A percentile compares a stretch with the other conserved stretches of the same genome.
Conservation (phyloP, 352 stramenopile species). For the Phytophthora pini region DNA sequence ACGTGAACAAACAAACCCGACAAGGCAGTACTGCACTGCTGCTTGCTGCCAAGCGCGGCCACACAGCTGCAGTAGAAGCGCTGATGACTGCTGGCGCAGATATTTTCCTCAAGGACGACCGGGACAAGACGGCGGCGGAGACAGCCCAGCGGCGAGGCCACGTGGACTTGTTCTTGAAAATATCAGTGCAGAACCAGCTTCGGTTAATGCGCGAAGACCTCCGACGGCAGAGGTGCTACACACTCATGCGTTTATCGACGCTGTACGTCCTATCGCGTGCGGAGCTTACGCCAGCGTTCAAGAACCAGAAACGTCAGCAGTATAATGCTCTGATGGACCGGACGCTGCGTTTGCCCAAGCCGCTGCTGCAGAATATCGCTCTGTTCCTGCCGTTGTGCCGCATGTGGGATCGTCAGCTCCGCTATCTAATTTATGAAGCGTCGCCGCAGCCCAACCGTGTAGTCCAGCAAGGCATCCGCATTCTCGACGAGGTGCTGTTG, state of each 20-base stretch:
- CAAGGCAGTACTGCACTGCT: slow-evolving; percentile 89
- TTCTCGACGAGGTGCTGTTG: slow-evolving; percentile 85
- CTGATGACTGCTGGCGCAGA: slow-evolving; percentile 83
- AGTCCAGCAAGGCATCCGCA: slow-evolving; percentile 79
- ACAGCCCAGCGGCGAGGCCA: slow-evolving; percentile 83
- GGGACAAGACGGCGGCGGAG: slow-evolving; percentile 86
- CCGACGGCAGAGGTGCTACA: slow-evolving; percentile 70
- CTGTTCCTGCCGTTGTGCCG: slow-evolving; percentile 75
- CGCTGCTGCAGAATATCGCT: slow-evolving; percentile 83
- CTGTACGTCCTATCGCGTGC: slow-evolving; percentile 71
- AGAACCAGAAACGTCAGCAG: slow-evolving; percentile 51
- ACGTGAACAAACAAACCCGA: slow-evolving; percentile 90
- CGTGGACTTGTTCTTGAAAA: slow-evolving; percentile 86
- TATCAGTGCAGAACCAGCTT: slow-evolving; percentile 87
- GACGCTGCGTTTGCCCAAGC: slow-evolving; percentile 75
- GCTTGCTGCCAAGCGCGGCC: slow-evolving; percentile 81
- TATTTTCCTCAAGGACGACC: slow-evolving; percentile 90
- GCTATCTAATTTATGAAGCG: slow-evolving; percentile 82
- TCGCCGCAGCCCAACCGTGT: slow-evolving; percentile 76
- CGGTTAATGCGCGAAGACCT: slow-evolving; percentile 80
- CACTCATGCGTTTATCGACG: slow-evolving; percentile 76
- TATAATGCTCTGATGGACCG: slow-evolving; percentile 67
- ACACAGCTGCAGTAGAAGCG: slow-evolving; percentile 79
- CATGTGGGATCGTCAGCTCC: slow-evolving; percentile 83
- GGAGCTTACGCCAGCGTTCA: slow-evolving; percentile 45